Evolutionary conservation across 2,329 filamentous ascomycete species (phyloP).

Genomic region (Pyrenochaeta sp.): DNA sequence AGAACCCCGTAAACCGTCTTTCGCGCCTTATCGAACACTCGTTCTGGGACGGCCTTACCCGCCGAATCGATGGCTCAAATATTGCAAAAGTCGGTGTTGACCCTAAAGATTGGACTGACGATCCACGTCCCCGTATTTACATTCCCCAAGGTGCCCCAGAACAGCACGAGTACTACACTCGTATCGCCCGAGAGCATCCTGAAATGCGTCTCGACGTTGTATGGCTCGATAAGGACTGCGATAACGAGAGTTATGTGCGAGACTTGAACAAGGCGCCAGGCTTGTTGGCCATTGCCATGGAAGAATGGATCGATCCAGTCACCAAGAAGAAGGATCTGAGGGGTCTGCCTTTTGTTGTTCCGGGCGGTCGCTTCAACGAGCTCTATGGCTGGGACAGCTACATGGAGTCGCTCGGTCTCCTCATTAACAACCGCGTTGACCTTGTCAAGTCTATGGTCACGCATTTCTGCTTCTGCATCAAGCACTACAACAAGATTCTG

Average conservation of each 20-base stretch:
- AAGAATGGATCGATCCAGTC: slow-evolving; percentile 70
- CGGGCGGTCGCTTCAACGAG: slow-evolving; percentile 96
- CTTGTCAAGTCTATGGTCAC: slow-evolving; percentile 92
- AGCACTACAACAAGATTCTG: slow-evolving; percentile 97
- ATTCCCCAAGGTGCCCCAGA: slow-evolving; percentile 83
- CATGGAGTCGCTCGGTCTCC: slow-evolving; percentile 91
- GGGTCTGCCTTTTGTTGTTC: slow-evolving; percentile 94
- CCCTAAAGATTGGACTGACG: slow-evolving; percentile 92
- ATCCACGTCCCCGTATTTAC: slow-evolving; percentile 91
- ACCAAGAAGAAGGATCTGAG: slow-evolving; percentile 75
- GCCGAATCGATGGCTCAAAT: slow-evolving; percentile 86
- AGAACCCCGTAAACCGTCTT: slow-evolving; percentile 91
- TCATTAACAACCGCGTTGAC: slow-evolving; percentile 84
- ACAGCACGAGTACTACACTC: slow-evolving; percentile 87
- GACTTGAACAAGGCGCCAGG: slow-evolving; percentile 88
- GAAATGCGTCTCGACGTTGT: slow-evolving; percentile 89
- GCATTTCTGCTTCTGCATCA: slow-evolving; percentile 98
- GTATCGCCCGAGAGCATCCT: slow-evolving; percentile 78
- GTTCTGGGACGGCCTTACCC: slow-evolving; percentile 92
- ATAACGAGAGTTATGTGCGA: slow-evolving; percentile 81
- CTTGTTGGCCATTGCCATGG: slow-evolving; percentile 87
- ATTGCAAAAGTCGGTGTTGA: slow-evolving; percentile 87
- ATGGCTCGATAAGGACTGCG: slow-evolving; percentile 72
- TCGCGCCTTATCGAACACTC: slow-evolving; percentile 85
- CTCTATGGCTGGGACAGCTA: slow-evolving; percentile 99